Conservation (phyloP, 257 asterid genomes). For the Ajuga chamaepitys region DNA sequence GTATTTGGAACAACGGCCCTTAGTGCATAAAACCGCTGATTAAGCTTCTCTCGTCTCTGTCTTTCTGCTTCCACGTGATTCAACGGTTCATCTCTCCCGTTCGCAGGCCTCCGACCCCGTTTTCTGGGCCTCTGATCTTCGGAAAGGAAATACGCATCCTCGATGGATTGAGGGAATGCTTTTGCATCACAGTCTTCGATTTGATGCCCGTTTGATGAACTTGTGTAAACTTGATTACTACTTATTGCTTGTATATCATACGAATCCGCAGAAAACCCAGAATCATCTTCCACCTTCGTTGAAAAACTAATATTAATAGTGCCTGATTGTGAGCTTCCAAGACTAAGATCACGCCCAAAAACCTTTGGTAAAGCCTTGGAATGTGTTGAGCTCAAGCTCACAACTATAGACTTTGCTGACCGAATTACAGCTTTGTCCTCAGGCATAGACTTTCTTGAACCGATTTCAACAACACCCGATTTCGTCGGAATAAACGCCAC, state of each 20-base stretch:
- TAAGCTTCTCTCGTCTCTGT: constrained; percentile 89
- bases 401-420: constrained; percentile 49
- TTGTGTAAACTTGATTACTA: constrained; percentile 39
- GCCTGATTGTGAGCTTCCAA: constrained; percentile 59
- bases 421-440: constrained; percentile 57
- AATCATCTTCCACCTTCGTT: constrained; percentile 56
- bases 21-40: constrained; percentile 84
- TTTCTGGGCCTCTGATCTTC: constrained; percentile 82
- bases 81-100: constrained; percentile 84
- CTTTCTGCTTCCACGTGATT: constrained; percentile 94
- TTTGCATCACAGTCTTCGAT: constrained; percentile 48
- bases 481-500: constrained; percentile 69
- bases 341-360: constrained; percentile 75
- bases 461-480: constrained; percentile 83
- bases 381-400: constrained; percentile 35
- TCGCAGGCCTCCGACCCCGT: constrained; percentile 83
- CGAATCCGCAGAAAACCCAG: constrained; percentile 40
- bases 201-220: constrained; percentile 53
- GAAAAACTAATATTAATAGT: constrained; percentile 72
- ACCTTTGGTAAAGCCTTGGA: constrained; percentile 47
- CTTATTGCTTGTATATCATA: constrained; percentile 42
- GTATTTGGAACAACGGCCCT: constrained; percentile 87
- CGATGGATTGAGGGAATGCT: constrained; percentile 29
- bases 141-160: constrained; percentile 34
- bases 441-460: constrained; percentile 47